These are phyloP conservation scores for Hortiboletus campestris DNA, from an alignment of 768 basidiomycete genomes.

Conservation along the genomic window DNA sequence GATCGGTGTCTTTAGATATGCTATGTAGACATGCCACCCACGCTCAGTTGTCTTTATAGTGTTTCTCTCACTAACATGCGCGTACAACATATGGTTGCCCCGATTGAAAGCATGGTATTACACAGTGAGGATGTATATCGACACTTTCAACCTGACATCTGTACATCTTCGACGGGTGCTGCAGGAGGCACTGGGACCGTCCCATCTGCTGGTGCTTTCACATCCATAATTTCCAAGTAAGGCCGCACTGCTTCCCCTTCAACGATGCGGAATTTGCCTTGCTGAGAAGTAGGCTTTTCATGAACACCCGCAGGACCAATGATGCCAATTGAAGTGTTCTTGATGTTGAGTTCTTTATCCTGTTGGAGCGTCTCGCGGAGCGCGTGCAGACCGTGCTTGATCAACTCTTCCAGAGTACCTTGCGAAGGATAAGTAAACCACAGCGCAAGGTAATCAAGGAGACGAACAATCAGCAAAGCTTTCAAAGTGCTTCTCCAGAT, in stretches of 20 bases:
- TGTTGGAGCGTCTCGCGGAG: slow-evolving; percentile 97
- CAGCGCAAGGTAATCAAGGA: neutral
- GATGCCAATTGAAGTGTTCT: slow-evolving; percentile 95
- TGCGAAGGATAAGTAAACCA: neutral
- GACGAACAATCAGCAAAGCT: slow-evolving; percentile 78
- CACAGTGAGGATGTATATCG: slow-evolving; percentile 16
- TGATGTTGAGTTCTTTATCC: slow-evolving; percentile 90
- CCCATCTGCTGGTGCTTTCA: slow-evolving; percentile 54
- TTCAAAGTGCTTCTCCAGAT: slow-evolving; percentile 92
- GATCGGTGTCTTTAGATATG: slow-evolving; percentile 9
- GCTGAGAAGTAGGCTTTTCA: slow-evolving; percentile 51
- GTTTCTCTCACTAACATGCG: neutral
- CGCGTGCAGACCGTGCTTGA: slow-evolving; percentile 92
- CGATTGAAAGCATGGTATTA: slow-evolving; percentile 8
- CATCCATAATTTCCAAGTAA: slow-evolving; percentile 76
- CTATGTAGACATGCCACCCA: slow-evolving; percentile 17
- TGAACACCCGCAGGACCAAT: slow-evolving; percentile 68
- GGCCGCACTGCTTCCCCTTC: slow-evolving; percentile 77
- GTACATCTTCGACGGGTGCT: slow-evolving; percentile 65
- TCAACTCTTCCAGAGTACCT: slow-evolving; percentile 85
- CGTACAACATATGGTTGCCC: neutral
- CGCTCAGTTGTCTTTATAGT: slow-evolving; percentile 23
- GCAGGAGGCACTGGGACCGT: slow-evolving; percentile 38
- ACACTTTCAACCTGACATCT: slow-evolving; percentile 67
- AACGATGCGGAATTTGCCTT: slow-evolving; percentile 78